A percentile compares a stretch with the other conserved stretches of the same genome.
Evolutionary conservation across 2,329 filamentous ascomycete species (phyloP).

Genomic region (Sporothrix protearum): DNA sequence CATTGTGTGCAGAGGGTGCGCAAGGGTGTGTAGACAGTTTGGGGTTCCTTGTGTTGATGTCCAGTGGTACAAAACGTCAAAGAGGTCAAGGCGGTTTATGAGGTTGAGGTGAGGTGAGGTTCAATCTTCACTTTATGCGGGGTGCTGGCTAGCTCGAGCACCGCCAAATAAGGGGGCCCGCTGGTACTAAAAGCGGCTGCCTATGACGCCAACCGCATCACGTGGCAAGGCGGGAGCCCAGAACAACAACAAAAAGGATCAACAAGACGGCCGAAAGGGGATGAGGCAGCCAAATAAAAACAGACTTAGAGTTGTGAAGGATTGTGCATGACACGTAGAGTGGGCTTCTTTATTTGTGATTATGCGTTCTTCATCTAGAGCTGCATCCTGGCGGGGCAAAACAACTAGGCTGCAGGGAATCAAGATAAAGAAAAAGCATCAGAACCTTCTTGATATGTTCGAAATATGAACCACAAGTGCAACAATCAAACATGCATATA

Average conservation of each 20-base stretch:
- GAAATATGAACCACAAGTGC: neutral
- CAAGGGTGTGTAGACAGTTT: neutral
- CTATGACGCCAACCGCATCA: slow-evolving; percentile 12
- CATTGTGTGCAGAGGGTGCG: slow-evolving; percentile 51
- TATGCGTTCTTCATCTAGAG: neutral
- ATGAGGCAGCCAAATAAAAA: neutral
- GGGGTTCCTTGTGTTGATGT: neutral
- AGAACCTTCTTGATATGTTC: neutral
- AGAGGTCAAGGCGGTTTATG: neutral
- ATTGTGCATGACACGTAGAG: neutral
- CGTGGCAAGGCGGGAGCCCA: neutral
- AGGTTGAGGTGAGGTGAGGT: neutral
- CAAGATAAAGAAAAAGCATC: neutral
- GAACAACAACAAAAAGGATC: neutral
- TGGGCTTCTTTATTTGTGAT: neutral
- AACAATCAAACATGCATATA: neutral
- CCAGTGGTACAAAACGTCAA: no score
- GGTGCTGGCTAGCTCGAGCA: neutral
- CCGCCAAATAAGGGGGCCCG: neutral
- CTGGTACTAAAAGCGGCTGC: neutral
- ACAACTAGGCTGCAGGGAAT: neutral
- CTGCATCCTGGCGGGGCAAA: neutral
- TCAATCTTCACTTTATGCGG: neutral
- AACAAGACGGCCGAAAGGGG: neutral
- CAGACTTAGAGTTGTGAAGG: neutral